Evolutionary conservation across 768 basidiomycete genomes (phyloP).

Genomic region (Rhizopogon sp.): DNA sequence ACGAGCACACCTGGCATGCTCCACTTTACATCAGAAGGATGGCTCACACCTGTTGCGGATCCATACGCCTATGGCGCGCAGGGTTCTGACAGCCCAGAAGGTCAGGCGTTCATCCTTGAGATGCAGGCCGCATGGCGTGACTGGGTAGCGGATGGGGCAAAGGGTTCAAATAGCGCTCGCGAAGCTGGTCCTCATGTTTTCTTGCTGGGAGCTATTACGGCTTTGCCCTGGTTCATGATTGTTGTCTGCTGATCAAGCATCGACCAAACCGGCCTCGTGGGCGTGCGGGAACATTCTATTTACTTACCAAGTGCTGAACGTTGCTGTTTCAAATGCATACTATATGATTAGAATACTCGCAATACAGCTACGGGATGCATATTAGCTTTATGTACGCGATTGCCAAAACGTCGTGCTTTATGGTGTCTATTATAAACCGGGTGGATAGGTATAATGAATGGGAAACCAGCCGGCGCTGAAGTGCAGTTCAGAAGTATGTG

Average conservation of each 20-base stretch:
- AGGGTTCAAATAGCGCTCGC: conserved; percentile 40
- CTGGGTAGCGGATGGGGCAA: conserved; percentile 56
- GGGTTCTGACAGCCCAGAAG: conserved; percentile 64
- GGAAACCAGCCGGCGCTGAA: neutral
- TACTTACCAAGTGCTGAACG: too few species aligned
- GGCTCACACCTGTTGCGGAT: conserved; percentile 72
- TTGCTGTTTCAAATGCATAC: neutral
- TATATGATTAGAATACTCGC: neutral
- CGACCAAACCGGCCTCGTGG: too few species aligned
- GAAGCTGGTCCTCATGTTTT: neutral
- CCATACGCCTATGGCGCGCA: conserved; percentile 48
- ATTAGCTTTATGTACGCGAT: neutral
- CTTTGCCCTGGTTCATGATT: neutral
- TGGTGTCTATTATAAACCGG: neutral
- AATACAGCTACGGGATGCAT: neutral
- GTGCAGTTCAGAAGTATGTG: neutral
- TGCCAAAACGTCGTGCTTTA: neutral
- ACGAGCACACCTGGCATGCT: conserved; percentile 16
- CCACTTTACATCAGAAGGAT: conserved; percentile 57
- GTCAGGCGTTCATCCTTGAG: conserved; percentile 72
- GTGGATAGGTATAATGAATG: neutral
- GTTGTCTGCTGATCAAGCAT: neutral
- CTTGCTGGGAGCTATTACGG: neutral
- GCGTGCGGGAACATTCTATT: too few species aligned
- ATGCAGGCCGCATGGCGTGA: conserved; percentile 74